Evolutionary conservation across 2,329 filamentous ascomycete species (phyloP).

Genomic region (Fusarium veterinarium): DNA sequence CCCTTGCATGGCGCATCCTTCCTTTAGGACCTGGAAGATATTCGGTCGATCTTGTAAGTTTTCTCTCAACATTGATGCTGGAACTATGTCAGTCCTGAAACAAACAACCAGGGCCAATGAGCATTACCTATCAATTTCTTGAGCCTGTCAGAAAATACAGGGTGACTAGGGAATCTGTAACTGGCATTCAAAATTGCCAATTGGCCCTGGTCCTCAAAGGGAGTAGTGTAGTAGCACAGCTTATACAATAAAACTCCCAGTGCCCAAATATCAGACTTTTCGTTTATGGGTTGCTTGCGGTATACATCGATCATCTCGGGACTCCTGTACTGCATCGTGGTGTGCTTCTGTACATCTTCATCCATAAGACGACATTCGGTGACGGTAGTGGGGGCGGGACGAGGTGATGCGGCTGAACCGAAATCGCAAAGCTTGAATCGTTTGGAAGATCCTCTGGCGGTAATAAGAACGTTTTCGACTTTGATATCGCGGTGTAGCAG

Average conservation of each 20-base stretch:
- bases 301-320: conserved; percentile 99
- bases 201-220: conserved; percentile 97
- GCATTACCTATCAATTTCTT: conserved; percentile 86
- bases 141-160: conserved; percentile 87
- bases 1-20: conserved; percentile 90
- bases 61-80: conserved; percentile 91
- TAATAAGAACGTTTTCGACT: conserved; percentile 97
- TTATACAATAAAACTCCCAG: conserved; percentile 96
- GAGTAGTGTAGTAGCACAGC: conserved; percentile 98
- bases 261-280: conserved; percentile 99
- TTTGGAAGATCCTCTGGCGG: conserved; percentile 70
- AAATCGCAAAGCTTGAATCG: conserved; percentile 99
- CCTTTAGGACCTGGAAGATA: conserved; percentile 91
- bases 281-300: conserved; percentile 93
- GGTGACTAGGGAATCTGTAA: conserved; percentile 90
- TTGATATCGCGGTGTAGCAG: conserved; percentile 95
- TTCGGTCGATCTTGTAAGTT: conserved; percentile 83
- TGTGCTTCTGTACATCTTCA: conserved; percentile 96
- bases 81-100: conserved; percentile 36
- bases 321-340: conserved; percentile 95
- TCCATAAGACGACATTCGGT: conserved; percentile 92
- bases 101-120: background rate
- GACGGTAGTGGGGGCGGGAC: conserved; percentile 85
- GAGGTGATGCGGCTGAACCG: conserved; percentile 87
- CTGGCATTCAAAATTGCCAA: conserved; percentile 96